Evolutionary conservation across 192 early-diverging fungal genomes (phyloP).

Genomic region (Umbelopsis ramanniana): DNA sequence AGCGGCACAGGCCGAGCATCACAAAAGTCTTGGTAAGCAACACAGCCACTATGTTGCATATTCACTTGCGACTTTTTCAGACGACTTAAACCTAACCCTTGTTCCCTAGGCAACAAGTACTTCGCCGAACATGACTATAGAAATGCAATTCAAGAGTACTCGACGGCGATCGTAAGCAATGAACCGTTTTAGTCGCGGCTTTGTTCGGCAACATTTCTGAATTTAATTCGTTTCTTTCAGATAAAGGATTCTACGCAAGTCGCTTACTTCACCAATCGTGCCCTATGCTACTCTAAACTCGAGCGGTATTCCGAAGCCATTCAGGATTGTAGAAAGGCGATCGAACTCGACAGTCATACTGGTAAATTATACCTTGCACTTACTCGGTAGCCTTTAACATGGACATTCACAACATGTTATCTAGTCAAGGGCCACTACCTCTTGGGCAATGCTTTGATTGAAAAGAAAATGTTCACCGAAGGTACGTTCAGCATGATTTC

Average conservation of each 20-base stretch:
- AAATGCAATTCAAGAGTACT: slow-evolving; percentile 73
- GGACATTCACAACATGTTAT: slow-evolving; percentile 46
- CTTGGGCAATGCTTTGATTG: slow-evolving; percentile 29
- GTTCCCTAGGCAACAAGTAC: slow-evolving; percentile 54
- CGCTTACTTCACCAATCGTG: slow-evolving; percentile 84
- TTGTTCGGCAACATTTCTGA: background rate
- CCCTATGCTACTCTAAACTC: slow-evolving; percentile 72
- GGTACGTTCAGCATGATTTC: slow-evolving; percentile 11
- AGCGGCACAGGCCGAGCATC: slow-evolving; percentile 33
- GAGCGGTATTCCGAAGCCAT: slow-evolving; percentile 59
- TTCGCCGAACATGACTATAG: slow-evolving; percentile 64
- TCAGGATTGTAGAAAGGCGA: slow-evolving; percentile 66
- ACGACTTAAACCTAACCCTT: background rate
- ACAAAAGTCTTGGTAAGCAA: slow-evolving; percentile 28
- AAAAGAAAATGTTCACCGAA: slow-evolving; percentile 37
- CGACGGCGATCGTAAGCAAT: slow-evolving; percentile 69
- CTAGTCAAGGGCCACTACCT: slow-evolving; percentile 31
- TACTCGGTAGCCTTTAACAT: background rate
- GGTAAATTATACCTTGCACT: slow-evolving; percentile 35
- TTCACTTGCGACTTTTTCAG: background rate
- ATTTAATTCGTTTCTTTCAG: slow-evolving; percentile 29
- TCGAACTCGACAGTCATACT: slow-evolving; percentile 66
- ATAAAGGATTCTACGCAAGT: slow-evolving; percentile 65
- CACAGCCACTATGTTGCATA: background rate
- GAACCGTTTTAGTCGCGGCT: background rate